A percentile compares a stretch with the other conserved stretches of the same genome.
These are phyloP conservation scores for Chytriomyces sp. DNA, from an alignment of 192 early-diverging fungal genomes.

Conservation along the genomic window DNA sequence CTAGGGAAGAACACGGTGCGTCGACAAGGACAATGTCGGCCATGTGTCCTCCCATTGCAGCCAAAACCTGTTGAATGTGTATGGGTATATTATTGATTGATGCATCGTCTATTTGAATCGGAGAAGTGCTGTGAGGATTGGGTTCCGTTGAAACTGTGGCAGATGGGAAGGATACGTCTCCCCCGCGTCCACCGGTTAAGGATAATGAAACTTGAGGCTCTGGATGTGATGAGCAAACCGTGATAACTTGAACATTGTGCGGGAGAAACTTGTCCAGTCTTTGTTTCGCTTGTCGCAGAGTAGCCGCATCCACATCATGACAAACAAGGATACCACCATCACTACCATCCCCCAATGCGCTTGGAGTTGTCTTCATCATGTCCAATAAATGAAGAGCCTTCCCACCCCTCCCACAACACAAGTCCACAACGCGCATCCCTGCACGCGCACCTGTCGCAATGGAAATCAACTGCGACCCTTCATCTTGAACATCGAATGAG, in stretches of 20 bases:
- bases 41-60: not conserved
- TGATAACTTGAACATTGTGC: not conserved
- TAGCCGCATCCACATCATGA: conserved; percentile 27
- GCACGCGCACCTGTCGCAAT: not conserved
- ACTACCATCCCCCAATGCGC: not conserved
- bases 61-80: not conserved
- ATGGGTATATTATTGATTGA: not conserved
- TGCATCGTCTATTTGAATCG: not conserved
- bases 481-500: conserved; percentile 31
- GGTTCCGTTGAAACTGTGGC: not conserved
- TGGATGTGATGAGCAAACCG: conserved; percentile 1
- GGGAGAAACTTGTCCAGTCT: conserved; percentile 4
- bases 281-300: conserved; percentile 9
- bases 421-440: conserved; percentile 17
- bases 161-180: conserved; percentile 5
- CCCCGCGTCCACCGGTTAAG: conserved; percentile 26
- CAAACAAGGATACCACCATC: conserved; percentile 11
- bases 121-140: not conserved
- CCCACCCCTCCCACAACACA: conserved; percentile 34
- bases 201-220: not conserved
- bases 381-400: conserved; percentile 31
- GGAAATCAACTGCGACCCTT: conserved; percentile 32
- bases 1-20: conserved; percentile 33
- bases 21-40: conserved; percentile 35
- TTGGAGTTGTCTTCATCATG: not conserved